Base-by-base conservation (phyloP, 2,329 filamentous ascomycete species). In the Orbilia ellipsospora region DNA sequence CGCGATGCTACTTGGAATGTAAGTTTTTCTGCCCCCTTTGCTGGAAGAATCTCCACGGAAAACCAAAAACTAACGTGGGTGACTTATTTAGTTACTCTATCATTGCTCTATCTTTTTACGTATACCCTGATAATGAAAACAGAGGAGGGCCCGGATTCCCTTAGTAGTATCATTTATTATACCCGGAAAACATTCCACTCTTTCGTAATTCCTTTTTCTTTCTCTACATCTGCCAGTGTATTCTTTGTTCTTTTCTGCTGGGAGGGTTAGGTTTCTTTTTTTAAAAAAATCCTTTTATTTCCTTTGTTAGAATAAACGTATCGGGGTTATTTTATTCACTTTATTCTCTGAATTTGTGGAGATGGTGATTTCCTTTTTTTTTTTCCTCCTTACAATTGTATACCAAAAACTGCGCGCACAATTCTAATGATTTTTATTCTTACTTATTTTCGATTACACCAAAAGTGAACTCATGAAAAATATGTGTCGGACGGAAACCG, bases 1-100 rank as follows among this genome's bases (percentile, higher is more conserved):
- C 52, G 90, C 90, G 56, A 91, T 94, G 88, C 86, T 89, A 67
- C 78, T 87, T 76, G 85, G 85, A 80, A 84, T 86, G 85, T 86
- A 83, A 75, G 83, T 84, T 59, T 62, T 42, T 36, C 26, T 51
- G 23, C 45, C 0, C 15, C 13, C 2, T 26, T 36, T 36, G 28
- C 8, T 1, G 31, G 31, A 36, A 36, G 31, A 10, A 6, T 36
- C 10, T 36, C 31, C 31, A 36, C 31, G 31, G 31, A 2, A 6
- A 36, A 18, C 7, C 16, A 36, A 8, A 20, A 13, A 31, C 13
- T 13, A 26, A 5, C 12, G 20, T 6, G 5, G 20, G 16, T n/a
- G 12, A 10, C 15, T 8, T 20, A 45, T 56, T 50, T 62, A 80
- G 79, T 36, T 89, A 89, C 79, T 83, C 85, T 70, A 88, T 89